These are phyloP conservation scores for Meredithiella fracta DNA, from an alignment of 2,329 filamentous ascomycete genomes.

Conservation along the genomic window DNA sequence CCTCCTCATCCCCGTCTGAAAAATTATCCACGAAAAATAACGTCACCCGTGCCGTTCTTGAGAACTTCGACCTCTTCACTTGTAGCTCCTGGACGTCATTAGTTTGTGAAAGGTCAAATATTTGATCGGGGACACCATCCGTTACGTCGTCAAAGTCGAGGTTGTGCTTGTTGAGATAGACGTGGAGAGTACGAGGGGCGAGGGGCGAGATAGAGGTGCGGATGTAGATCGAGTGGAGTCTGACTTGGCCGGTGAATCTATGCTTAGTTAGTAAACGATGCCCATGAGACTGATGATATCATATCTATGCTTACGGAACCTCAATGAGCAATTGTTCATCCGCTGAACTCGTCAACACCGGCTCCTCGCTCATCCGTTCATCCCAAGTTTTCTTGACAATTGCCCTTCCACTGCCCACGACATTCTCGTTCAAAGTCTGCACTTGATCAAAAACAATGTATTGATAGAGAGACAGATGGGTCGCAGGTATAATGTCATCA, in stretches of 20 bases:
- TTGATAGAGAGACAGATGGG: conserved; percentile 80
- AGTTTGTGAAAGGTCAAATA: conserved; percentile 60
- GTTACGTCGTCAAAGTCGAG: conserved; percentile 69
- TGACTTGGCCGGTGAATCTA: conserved; percentile 86
- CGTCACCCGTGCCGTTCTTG: conserved; percentile 62
- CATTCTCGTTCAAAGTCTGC: conserved; percentile 67
- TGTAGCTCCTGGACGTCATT: conserved; percentile 73
- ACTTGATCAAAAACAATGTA: conserved; percentile 83
- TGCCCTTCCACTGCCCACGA: conserved; percentile 48
- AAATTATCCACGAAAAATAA: conserved; percentile 93
- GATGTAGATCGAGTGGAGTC: conserved; percentile 75
- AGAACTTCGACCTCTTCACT: conserved; percentile 77
- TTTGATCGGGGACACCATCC: conserved; percentile 55
- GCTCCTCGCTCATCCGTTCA: conserved; percentile 52
- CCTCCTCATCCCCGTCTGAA: conserved; percentile 61
- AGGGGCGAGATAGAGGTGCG: conserved; percentile 55
- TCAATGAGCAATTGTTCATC: conserved; percentile 92
- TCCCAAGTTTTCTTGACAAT: conserved; percentile 86
- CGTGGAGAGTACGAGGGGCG: conserved; percentile 67
- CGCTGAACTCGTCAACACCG: conserved; percentile 68
- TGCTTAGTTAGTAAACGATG: conserved; percentile 3
- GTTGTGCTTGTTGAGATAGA: conserved; percentile 75
- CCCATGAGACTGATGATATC: neutral
- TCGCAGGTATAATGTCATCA: conserved; percentile 79
- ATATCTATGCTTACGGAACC: conserved; percentile 50